These are phyloP conservation scores for Hansenula anomala DNA, from an alignment of 1,139 yeast genomes.

Conservation along the genomic window DNA sequence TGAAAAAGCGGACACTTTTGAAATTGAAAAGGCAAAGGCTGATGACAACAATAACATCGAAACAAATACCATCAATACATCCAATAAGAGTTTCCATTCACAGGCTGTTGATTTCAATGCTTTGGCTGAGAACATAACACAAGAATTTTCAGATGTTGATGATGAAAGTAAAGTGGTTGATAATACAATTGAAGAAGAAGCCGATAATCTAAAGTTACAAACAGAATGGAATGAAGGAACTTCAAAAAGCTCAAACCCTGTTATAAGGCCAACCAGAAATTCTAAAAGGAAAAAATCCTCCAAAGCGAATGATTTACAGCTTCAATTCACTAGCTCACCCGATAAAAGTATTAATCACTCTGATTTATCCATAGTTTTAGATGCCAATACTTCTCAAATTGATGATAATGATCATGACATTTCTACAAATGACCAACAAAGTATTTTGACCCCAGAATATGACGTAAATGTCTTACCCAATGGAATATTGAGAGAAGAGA, in stretches of 20 bases:
- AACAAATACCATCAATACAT: too few relatives aligned
- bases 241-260: too few relatives aligned
- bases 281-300: too few relatives aligned
- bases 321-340: too few relatives aligned
- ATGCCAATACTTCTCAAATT: background rate
- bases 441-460: too few relatives aligned
- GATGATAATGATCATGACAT: background rate
- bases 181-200: constrained; percentile 6
- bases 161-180: constrained; percentile 17
- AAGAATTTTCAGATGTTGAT: constrained; percentile 22
- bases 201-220: background rate
- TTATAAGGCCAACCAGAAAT: too few relatives aligned
- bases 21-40: too few relatives aligned
- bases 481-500: constrained; percentile 5
- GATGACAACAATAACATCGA: background rate
- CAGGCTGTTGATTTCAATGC: background rate
- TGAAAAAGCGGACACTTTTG: too few relatives aligned
- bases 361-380: background rate
- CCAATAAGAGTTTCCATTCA: background rate
- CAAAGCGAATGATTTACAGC: too few relatives aligned
- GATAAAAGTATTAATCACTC: background rate
- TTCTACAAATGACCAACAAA: background rate
- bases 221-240: too few relatives aligned
- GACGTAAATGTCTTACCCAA: background rate
- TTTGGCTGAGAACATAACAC: constrained; percentile 16